Conservation (phyloP, 768 basidiomycete genomes). For the Asterophora parasitica region DNA sequence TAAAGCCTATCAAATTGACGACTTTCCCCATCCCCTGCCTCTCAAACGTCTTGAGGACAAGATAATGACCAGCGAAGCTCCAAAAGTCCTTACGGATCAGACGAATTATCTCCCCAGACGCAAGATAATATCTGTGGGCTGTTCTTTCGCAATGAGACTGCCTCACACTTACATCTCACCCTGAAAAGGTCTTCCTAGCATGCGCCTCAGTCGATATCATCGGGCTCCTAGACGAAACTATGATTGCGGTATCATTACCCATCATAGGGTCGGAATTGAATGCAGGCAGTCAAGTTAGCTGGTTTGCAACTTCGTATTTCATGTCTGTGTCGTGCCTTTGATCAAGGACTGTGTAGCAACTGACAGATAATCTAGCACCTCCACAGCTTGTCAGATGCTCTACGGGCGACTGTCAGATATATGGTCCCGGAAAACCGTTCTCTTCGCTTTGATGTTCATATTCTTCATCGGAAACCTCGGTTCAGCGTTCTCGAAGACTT, state of each 20-base stretch:
- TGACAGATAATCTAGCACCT: slow-evolving; percentile 23
- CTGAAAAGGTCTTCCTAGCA: slow-evolving; percentile 37
- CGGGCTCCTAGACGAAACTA: slow-evolving; percentile 49
- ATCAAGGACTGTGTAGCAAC: background rate
- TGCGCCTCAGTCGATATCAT: slow-evolving; percentile 44
- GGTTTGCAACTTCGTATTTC: slow-evolving; percentile 54
- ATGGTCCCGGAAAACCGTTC: slow-evolving; percentile 43
- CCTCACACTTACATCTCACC: background rate
- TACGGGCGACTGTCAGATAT: slow-evolving; percentile 44
- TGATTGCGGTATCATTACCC: slow-evolving; percentile 53
- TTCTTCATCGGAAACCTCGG: slow-evolving; percentile 49
- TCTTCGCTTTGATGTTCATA: slow-evolving; percentile 40
- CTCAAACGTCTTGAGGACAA: background rate
- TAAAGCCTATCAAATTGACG: too few species aligned
- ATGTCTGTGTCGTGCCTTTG: slow-evolving; percentile 16
- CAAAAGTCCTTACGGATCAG: slow-evolving; percentile 42
- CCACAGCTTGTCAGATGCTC: slow-evolving; percentile 40
- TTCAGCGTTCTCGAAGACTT: slow-evolving; percentile 43
- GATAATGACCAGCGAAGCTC: background rate
- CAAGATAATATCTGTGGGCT: slow-evolving; percentile 35
- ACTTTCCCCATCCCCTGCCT: too few species aligned
- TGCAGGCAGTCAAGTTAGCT: slow-evolving; percentile 40
- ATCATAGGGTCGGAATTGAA: slow-evolving; percentile 46
- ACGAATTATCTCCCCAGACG: slow-evolving; percentile 51
- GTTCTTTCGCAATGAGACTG: background rate